Evolutionary conservation across 768 basidiomycete genomes (phyloP), one percentile per base, ranked within the genome.

Genomic region (Termitomyces sp.): DNA sequence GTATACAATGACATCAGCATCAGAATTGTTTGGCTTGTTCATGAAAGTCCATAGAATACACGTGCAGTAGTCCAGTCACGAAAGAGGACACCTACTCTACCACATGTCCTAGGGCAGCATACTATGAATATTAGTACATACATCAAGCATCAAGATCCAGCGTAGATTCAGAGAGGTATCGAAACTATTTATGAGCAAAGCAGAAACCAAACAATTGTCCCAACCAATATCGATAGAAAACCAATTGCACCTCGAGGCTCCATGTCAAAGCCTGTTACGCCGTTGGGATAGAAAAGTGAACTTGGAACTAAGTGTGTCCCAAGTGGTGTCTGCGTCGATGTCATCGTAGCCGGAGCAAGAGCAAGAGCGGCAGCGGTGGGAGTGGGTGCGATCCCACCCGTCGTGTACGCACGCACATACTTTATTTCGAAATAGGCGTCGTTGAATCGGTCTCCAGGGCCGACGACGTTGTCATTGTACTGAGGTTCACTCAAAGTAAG

Each of bases 401-500:
- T 82, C 32, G 67, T 69, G 47, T 72, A 74, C 7, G 72, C 70
- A 18, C 85, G 83, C 33, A 91, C 71, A 62, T 85, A 85, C 55
- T 78, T 76, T 66, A 91, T 76, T 69, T 89, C 87, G 64, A 89
- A 91, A 71, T 82, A 87, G 3, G 81, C 80, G 35, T 74, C 65
- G 64, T 76, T 69, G 64, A 74, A 81, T 56, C 72, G 71, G 43
- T 65, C 68, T 9, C 77, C 78, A 4, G 77, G 66, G 32, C 79
- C 78, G 48, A 79, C 72, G 16, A 83, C 80, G 61, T 79, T 81
- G 66, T 82, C 81, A 30, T 75, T 74, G 65, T 82, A 83, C 74
- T 81, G 53, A 5, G 36, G 5, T 23, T 5, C 5, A 28, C 44
- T 62, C 51, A 55, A 53, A 14, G 16, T 18, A 41, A 53, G 16